Base-by-base conservation (phyloP, 345 rosid genomes). In the Salix exigua region DNA sequence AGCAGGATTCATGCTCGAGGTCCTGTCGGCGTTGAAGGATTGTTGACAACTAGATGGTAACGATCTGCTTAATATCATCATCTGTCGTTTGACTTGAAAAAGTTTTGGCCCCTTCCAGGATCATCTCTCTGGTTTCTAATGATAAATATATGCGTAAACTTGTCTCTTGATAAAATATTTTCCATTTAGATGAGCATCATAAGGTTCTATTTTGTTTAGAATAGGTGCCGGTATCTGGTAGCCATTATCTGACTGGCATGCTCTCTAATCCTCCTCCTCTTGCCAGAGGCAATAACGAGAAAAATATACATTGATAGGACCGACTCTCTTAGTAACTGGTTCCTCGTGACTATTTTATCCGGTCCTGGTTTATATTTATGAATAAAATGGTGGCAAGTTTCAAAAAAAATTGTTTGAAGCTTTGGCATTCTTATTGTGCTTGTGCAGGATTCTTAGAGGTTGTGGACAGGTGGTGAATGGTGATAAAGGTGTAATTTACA, bases 1-100 rank as follows among this genome's bases (percentile, higher is more conserved):
- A 88, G 98, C 79, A 88, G 97, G 83, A 96, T 96, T 73, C 99
- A 96, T 81, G 99, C 99, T 17, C 97, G 99, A 8, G 99, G 99
- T 74, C 98, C 99, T 60, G 99, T 96, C 2, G 99, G 98, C 53
- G 98, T 96, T 11, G 99, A 92, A 85, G 99, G 99, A 74, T 69
- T 96, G 83, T 80, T 96, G 69, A 96, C 99, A 21, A 96, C 98
- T 66, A 83, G 91, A 94, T 96, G 99, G 99, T 96, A 88, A 63
- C 80, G 6, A 62, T 51, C 74, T 42, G 37, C 66, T 50, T 67
- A 21, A 19, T 18, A 58, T 42, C 12, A 70, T 37, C 19, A 21
- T 31, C 28, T 75, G 4, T 9, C 7, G 2, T 58, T 66, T 40
- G 25, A 33, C 26, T 40, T 73, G 33, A 40, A 73, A 58, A 60